phyloP scores from a whole-genome alignment of 352 stramenopile species.

The Pythium monospermum region DNA sequence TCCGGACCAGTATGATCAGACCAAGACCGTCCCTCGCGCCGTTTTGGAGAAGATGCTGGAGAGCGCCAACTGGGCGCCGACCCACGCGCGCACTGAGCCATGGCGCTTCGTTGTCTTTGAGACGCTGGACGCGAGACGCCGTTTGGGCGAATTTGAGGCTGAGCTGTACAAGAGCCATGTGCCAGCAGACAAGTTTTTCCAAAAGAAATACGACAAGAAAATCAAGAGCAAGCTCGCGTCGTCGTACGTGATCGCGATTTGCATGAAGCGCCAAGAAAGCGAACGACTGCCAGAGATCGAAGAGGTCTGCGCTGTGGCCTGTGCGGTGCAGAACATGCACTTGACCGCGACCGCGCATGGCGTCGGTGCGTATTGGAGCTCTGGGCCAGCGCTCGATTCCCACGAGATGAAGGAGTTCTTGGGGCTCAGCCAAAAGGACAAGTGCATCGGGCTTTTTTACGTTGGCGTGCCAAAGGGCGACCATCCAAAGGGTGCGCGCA shows the following conservation, averaged over 20 bases:
- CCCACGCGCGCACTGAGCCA: constrained; percentile 72
- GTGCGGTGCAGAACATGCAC: constrained; percentile 85
- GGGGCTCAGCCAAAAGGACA: constrained; percentile 59
- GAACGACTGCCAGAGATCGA: constrained; percentile 78
- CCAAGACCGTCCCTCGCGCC: constrained; percentile 40
- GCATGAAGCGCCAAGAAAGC: constrained; percentile 83
- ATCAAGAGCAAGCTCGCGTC: constrained; percentile 58
- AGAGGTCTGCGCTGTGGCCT: constrained; percentile 69
- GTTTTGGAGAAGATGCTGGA: constrained; percentile 75
- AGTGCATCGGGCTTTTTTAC: constrained; percentile 83
- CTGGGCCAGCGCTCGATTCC: constrained; percentile 49
- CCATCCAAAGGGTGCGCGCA: constrained; percentile 46
- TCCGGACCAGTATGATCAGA: constrained; percentile 59
- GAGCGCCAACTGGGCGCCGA: constrained; percentile 80
- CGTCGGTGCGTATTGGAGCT: constrained; percentile 86
- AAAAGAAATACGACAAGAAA: constrained; percentile 80
- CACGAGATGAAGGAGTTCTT: constrained; percentile 83
- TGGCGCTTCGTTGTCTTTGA: constrained; percentile 82
- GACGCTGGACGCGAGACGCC: constrained; percentile 37
- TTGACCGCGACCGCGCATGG: constrained; percentile 55
- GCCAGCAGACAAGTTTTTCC: constrained; percentile 62
- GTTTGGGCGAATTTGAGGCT: constrained; percentile 62
- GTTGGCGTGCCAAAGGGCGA: constrained; percentile 60
- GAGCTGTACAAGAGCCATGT: constrained; percentile 64
- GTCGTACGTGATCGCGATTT: constrained; percentile 81